phyloP scores from a whole-genome alignment of 495 filamentous ascomycete genomes.

The Annulohypoxylon bovei region DNA sequence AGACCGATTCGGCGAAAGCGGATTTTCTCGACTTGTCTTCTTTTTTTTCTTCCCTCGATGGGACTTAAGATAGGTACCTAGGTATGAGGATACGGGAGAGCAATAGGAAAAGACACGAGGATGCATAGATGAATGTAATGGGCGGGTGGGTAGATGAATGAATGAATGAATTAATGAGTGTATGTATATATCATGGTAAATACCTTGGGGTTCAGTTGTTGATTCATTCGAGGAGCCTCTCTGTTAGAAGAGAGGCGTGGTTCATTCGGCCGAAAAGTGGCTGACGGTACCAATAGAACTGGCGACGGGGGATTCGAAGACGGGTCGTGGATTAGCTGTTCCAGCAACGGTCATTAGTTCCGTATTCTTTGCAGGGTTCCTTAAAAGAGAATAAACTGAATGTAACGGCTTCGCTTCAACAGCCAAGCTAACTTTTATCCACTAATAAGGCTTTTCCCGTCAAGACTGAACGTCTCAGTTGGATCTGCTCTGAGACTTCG shows the following conservation, averaged over 20 bases:
- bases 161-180: constrained; percentile 21
- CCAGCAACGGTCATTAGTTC: constrained; percentile 38
- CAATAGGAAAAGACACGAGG: constrained; percentile 6
- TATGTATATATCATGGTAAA: constrained; percentile 34
- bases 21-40: constrained; percentile 25
- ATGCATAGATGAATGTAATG: constrained; percentile 23
- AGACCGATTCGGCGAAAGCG: constrained; percentile 37
- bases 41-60: constrained; percentile 21
- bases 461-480: constrained; percentile 16
- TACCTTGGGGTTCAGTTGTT: constrained; percentile 60
- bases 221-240: constrained; percentile 60
- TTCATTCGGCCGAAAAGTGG: constrained; percentile 46
- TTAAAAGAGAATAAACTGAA: constrained; percentile 12
- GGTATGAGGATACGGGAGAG: constrained; percentile 2
- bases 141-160: background rate
- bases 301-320: constrained; percentile 28
- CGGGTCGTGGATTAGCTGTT: constrained; percentile 34
- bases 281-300: constrained; percentile 23
- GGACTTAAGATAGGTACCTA: constrained; percentile 13
- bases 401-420: constrained; percentile 27
- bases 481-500: background rate
- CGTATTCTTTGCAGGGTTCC: constrained; percentile 27
- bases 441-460: constrained; percentile 39
- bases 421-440: constrained; percentile 26
- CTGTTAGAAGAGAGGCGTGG: constrained; percentile 54